Base-by-base conservation (phyloP, 768 basidiomycete species). In the Termitomyces sp. region DNA sequence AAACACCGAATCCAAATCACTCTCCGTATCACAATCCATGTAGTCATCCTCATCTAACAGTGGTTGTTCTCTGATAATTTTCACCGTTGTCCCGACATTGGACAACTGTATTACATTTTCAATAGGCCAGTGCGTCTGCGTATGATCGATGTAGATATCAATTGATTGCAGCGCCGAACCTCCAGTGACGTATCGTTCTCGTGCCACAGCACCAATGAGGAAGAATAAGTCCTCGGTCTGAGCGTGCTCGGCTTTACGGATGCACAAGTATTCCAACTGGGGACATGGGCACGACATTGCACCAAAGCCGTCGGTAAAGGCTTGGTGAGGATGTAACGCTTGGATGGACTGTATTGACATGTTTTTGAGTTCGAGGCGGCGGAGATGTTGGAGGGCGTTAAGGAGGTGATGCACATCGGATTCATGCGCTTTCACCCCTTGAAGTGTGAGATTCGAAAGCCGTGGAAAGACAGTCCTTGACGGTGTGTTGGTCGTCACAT, bases 341-440 rank as follows among this genome's bases (percentile, higher is more conserved):
- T 66, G 67, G 18, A 77, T 55, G 5, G 71, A 68, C 5, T 70
- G 63, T 35, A 74, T 68, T n/a, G 74, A 65, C 69, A 74, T 75
- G 41, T 68, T 68, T n/a, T 63, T 64, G 18, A 78, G 57, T 57
- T 76, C 74, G 40, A 80, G 65, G 30, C 64, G 61, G 35, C 64
- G 69, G 18, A 77, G 65, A 44, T 69, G 63, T 10, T 61, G 59
- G 14, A 72, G 63, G n/a, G 71, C 62, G 50, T 53, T 64, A 60
- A 75, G 75, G 53, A 77, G 71, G 13, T 67, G 61, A 23, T 68
- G 65, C 2, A 79, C 63, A 1, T 72, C 67, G 9, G 56, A 57
- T n/a, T 70, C 61, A 46, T 71, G 71, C 7, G 77, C 71, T 46
- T 75, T 73, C 30, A 82, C 75, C 33, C 68, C 63, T 46, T 67